Conservation (phyloP, 2,329 filamentous ascomycete species). For the Cryphonectria japonica region DNA sequence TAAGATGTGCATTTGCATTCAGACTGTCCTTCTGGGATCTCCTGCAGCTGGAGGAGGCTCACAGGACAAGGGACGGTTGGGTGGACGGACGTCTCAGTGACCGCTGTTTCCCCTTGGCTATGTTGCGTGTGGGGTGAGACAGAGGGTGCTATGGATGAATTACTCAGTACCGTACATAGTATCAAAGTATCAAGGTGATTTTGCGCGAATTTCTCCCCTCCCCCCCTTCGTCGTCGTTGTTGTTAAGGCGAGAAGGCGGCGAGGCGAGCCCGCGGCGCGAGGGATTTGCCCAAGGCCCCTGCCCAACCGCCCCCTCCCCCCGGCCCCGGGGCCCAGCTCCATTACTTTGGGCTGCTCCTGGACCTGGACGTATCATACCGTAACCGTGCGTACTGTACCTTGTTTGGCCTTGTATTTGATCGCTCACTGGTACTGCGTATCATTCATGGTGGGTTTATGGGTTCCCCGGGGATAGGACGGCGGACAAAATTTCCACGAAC, state of each 20-base stretch:
- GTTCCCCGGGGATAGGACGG: not conserved
- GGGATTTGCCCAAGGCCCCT: not conserved
- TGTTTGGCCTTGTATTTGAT: not conserved
- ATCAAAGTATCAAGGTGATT: not conserved
- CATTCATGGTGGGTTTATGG: not conserved
- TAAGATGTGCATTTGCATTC: not conserved
- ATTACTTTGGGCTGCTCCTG: not conserved
- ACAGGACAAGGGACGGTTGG: not conserved
- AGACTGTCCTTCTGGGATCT: not conserved
- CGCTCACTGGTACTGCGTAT: not conserved
- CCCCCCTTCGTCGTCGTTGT: not conserved
- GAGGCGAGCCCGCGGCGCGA: constrained; percentile 3
- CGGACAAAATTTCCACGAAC: not conserved
- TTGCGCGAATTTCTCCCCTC: constrained; percentile 3
- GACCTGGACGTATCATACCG: not conserved
- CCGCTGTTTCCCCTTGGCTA: constrained; percentile 1
- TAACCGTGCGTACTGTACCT: no score
- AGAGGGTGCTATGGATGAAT: not conserved
- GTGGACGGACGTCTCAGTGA: constrained; percentile 5
- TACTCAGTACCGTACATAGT: not conserved
- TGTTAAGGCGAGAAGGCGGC: not conserved
- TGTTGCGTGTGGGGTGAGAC: not conserved
- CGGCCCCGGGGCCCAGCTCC: not conserved
- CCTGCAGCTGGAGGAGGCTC: not conserved
- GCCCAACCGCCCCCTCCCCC: no score